A percentile compares a stretch with the other conserved stretches of the same genome.
phyloP scores from a whole-genome alignment of 2,329 filamentous ascomycete genomes.

The Fusarium fujikuroi region DNA sequence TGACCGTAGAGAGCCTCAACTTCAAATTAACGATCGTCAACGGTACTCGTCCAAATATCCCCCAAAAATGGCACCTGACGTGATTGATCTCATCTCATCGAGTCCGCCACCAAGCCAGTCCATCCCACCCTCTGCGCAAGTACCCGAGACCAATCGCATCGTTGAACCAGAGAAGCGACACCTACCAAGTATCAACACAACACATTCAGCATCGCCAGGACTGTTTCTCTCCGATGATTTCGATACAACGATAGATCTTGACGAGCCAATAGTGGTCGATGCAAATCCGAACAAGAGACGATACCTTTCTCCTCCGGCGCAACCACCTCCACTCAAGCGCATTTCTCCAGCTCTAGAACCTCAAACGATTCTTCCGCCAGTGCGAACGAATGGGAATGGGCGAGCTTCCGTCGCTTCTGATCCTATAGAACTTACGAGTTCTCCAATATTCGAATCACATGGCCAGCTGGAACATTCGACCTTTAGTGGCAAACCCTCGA shows the following conservation, averaged over 20 bases:
- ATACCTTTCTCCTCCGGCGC: conserved; percentile 36
- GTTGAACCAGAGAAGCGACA: not conserved
- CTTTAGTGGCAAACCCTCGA: not conserved
- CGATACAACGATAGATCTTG: conserved; percentile 53
- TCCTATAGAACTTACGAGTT: conserved; percentile 53
- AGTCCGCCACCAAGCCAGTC: conserved; percentile 43
- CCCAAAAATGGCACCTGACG: conserved; percentile 45
- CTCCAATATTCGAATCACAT: conserved; percentile 37
- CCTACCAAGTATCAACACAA: not conserved
- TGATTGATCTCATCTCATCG: conserved; percentile 53
- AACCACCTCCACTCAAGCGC: conserved; percentile 30
- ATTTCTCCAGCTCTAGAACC: conserved; percentile 12
- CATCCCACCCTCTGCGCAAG: conserved; percentile 2
- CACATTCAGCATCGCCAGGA: not conserved
- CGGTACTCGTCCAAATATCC: not conserved
- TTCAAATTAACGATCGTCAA: not conserved
- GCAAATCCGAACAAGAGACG: conserved; percentile 46
- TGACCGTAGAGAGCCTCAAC: not conserved
- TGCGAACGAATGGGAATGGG: conserved; percentile 5
- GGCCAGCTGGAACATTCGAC: not conserved
- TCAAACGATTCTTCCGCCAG: conserved; percentile 7
- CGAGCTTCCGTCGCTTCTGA: conserved; percentile 26
- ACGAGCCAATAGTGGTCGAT: conserved; percentile 41
- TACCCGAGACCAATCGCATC: not conserved
- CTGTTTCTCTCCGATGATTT: conserved; percentile 51